Base-by-base conservation (phyloP, 2,329 filamentous ascomycete species). In the Stagonosporopsis chrysanthemi region DNA sequence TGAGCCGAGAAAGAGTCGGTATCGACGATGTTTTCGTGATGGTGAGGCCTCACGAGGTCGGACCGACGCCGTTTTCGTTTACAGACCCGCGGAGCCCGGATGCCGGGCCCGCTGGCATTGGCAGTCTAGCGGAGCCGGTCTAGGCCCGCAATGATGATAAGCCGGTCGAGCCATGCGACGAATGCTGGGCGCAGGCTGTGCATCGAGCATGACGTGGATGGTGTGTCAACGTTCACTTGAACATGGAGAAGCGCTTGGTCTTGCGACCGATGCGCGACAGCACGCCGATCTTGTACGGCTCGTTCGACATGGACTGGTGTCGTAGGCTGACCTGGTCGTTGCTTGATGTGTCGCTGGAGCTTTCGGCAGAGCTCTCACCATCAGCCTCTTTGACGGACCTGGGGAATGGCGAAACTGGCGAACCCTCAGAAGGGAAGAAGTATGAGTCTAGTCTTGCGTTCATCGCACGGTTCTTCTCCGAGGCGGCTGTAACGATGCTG, bases 391-490 rank as follows among this genome's bases (percentile, higher is more conserved):
- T 69, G 28, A 71, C 41, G 12, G 66, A 60, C 23, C 53, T 59
- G 35, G 70, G 68, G 44, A 72, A 71, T 2, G 67, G 61, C 5
- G 64, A 64, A n/a, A 64, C 53, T 22, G 69, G 64, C 6, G 64
- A 62, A 44, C 65, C 63, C 58, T 64, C 60, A 19, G 65, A 57
- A 35, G 72, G 64, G 41, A 72, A 67, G 58, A 77, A 72, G 69
- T 77, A 77, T 22, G 73, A 70, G 43, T 77, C 75, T n/a, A 77
- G 68, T 17, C 74, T 64, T 26, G 72, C 70, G 62, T 75, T 77
- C 69, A 75, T 75, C 9, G 75, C 75, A 22, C 71, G 66, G 62
- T 76, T 77, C 71, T 75, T 76, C 68, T 76, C 75, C 8, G 71
- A 70, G 6, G 74, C 73, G 35, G 67, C 67, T 49, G 61, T 65